Base-by-base conservation (phyloP, 495 filamentous ascomycete species). In the Annulohypoxylon nitens region DNA sequence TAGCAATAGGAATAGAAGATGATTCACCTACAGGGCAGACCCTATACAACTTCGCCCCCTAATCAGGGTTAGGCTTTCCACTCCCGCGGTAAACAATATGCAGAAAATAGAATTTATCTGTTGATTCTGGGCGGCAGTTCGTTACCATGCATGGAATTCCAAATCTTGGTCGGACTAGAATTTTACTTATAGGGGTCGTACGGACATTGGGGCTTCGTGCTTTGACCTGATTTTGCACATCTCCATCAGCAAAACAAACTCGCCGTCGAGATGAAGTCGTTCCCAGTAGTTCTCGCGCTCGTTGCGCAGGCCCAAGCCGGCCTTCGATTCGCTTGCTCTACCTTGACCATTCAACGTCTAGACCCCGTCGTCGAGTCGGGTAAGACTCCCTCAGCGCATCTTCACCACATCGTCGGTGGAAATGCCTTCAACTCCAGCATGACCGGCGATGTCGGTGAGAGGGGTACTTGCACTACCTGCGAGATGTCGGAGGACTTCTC, bases 391-490 rank as follows among this genome's bases (percentile, higher is more conserved):
- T 81, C 81, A 18, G 66, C 83, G 12, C 83, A 86, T 75, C 73
- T 86, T 55, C 83, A 85, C 74, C 83, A 84, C 59, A 82, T 85
- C 33, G 81, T 84, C 7, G 83, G 83, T 51, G 83, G 83, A 20
- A 82, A 85, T 71, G 80, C 77, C 41, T 85, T 85, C 80, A 83
- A 84, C 70, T 79, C 81, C 16, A 77, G 74, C 64, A 84, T 84
- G 83, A 68, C 53, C 0, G 83, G 81, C 33, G 83, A 85, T 64
- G 76, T 84, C 41, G 79, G 79, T 11, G 76, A 73, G 64, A 71
- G 77, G 51, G 82, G 67, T 6, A 79, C 71, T 26, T 85, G 83
- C 75, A 84, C 82, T 20, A 84, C 82, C 43, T 82, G 81, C 70
- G 80, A 81, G 67, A 83, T 84, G 77, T 69, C 75, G 14, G 82